A percentile compares a stretch with the other conserved stretches of the same genome.
Evolutionary conservation across 805 yeast species (phyloP).

Genomic region (Yamadazyma ubonensis): DNA sequence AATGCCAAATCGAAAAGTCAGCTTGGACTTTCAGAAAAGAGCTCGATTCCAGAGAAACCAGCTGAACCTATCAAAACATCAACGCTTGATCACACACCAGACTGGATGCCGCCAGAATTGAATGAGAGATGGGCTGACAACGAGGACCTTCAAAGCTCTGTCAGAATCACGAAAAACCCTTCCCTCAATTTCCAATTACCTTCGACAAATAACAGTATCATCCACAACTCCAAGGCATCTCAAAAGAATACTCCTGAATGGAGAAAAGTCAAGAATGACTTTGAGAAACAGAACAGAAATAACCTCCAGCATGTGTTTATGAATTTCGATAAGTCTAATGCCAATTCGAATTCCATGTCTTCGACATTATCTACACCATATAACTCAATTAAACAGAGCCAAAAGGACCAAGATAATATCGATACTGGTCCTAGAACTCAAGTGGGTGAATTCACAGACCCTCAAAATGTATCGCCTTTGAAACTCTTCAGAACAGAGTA

Average conservation of each 20-base stretch:
- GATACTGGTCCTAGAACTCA: no score
- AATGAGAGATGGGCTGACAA: constrained; percentile 30
- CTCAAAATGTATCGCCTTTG: constrained; percentile 24
- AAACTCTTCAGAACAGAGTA: constrained; percentile 39
- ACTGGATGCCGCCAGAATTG: constrained; percentile 44
- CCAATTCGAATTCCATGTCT: constrained; percentile 24
- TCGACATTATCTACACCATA: constrained; percentile 41
- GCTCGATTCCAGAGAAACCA: no score
- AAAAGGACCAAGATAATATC: constrained; percentile 17
- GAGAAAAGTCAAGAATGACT: constrained; percentile 32
- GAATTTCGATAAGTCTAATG: constrained; percentile 20
- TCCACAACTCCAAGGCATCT: constrained; percentile 14
- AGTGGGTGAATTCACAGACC: no score
- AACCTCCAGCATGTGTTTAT: constrained; percentile 33
- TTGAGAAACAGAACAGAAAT: constrained; percentile 22
- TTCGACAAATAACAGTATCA: constrained; percentile 11
- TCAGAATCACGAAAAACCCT: constrained; percentile 21
- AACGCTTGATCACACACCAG: constrained; percentile 32
- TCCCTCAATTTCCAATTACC: constrained; percentile 13
- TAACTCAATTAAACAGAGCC: constrained; percentile 20
- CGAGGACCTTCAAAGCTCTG: constrained; percentile 19
- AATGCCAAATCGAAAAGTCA: constrained; percentile 40
- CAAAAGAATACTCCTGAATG: constrained; percentile 32
- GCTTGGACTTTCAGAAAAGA: no score
- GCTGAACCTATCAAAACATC: constrained; percentile 23